These are phyloP conservation scores for Colletotrichum zoysiae DNA, from an alignment of 2,329 filamentous ascomycete species.

Conservation along the genomic window DNA sequence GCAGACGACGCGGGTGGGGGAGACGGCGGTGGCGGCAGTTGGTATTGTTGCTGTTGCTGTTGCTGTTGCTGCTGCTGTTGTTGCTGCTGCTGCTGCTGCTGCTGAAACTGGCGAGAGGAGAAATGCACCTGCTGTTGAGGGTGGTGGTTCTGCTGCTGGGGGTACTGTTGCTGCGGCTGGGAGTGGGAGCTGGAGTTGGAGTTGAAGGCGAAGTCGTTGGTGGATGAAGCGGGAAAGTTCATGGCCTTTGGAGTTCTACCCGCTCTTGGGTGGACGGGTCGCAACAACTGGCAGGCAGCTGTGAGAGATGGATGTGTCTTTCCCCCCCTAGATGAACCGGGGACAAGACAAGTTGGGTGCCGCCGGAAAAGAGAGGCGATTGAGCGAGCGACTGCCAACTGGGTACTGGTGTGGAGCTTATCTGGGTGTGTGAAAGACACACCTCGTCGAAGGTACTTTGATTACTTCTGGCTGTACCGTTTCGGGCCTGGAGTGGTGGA, in stretches of 20 bases:
- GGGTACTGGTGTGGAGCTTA: constrained; percentile 39
- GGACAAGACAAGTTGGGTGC: neutral
- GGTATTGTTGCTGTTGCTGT: constrained; percentile 42
- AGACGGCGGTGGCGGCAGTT: constrained; percentile 41
- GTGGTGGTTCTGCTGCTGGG: constrained; percentile 40
- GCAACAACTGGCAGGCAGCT: constrained; percentile 41
- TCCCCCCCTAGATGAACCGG: constrained; percentile 27
- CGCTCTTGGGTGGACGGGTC: constrained; percentile 12
- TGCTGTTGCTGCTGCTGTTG: constrained; percentile 44
- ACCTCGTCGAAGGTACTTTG: constrained; percentile 35
- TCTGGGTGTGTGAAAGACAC: constrained; percentile 30
- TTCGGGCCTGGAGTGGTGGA: constrained; percentile 39
- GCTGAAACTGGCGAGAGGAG: constrained; percentile 43
- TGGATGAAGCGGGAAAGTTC: constrained; percentile 51
- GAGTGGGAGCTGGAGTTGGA: constrained; percentile 45
- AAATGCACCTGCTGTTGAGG: constrained; percentile 42
- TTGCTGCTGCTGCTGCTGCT: constrained; percentile 41
- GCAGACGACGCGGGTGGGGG: constrained; percentile 31
- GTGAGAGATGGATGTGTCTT: constrained; percentile 23
- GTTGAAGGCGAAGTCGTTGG: constrained; percentile 47
- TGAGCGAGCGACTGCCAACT: constrained; percentile 7
- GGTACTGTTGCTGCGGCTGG: constrained; percentile 33
- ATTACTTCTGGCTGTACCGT: constrained; percentile 33
- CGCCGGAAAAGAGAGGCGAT: constrained; percentile 6
- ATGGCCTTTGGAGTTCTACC: constrained; percentile 43